Conservation (phyloP, 73 alveolate genomes). For the Paramecium tetraurelia region DNA sequence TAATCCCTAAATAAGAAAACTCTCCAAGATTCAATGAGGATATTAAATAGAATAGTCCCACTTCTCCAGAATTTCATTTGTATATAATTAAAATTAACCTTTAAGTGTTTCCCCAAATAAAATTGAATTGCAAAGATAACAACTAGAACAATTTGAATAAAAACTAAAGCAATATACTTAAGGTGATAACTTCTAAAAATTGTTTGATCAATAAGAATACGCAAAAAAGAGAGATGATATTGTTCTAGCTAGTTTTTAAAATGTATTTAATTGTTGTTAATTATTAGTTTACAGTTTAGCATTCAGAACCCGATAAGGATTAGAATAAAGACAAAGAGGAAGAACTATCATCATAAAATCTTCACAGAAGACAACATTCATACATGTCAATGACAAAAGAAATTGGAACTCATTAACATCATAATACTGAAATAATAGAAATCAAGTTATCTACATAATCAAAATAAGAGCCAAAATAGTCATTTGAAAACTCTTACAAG, state of each 20-base stretch:
- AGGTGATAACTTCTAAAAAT: background rate
- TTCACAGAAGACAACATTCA: background rate
- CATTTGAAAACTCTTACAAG: background rate
- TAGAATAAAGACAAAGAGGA: background rate
- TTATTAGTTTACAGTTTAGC: background rate
- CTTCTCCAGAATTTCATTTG: background rate
- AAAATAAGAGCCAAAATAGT: background rate
- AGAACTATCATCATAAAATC: background rate
- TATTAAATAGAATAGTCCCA: background rate
- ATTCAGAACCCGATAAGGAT: background rate
- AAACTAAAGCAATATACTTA: slow-evolving; percentile 5
- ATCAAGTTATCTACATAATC: background rate
- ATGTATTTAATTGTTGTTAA: background rate
- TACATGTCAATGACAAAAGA: background rate
- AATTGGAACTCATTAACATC: background rate
- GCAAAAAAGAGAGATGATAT: slow-evolving; percentile 19
- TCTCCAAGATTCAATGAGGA: slow-evolving; percentile 50
- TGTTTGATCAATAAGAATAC: background rate
- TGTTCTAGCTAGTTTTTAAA: slow-evolving; percentile 46
- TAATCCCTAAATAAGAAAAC: background rate
- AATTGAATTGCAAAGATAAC: background rate
- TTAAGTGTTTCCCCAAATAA: slow-evolving; percentile 16
- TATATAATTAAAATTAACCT: background rate
- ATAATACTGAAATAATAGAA: slow-evolving; percentile 42
- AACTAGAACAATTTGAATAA: slow-evolving; percentile 11